These are phyloP conservation scores for Epichloe gansuensis DNA, from an alignment of 2,329 filamentous ascomycete genomes.

Conservation along the genomic window DNA sequence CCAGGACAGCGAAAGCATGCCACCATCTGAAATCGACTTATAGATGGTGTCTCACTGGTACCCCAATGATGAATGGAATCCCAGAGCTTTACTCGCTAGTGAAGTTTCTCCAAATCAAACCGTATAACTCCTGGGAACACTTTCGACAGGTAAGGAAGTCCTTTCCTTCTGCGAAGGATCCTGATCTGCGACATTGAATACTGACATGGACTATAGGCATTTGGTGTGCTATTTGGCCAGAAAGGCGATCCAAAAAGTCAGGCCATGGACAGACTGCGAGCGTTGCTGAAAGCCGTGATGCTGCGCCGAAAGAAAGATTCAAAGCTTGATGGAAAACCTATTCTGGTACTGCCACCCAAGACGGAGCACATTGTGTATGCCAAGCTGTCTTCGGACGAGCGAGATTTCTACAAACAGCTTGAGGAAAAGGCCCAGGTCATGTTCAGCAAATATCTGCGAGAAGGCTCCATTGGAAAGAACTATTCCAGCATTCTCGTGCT, in stretches of 20 bases:
- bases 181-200: slow-evolving; percentile 1
- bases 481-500: slow-evolving; percentile 76
- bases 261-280: slow-evolving; percentile 61
- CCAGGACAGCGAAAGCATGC: slow-evolving; percentile 60
- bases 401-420: slow-evolving; percentile 65
- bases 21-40: slow-evolving; percentile 54
- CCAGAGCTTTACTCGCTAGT: slow-evolving; percentile 68
- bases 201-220: slow-evolving; percentile 21
- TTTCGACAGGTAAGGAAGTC: slow-evolving; percentile 42
- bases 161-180: not conserved
- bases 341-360: slow-evolving; percentile 64
- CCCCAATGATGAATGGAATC: slow-evolving; percentile 80
- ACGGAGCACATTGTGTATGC: slow-evolving; percentile 67
- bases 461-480: slow-evolving; percentile 51
- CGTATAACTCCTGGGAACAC: slow-evolving; percentile 52
- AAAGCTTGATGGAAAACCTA: slow-evolving; percentile 66
- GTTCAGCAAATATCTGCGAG: slow-evolving; percentile 66
- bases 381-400: slow-evolving; percentile 59
- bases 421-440: slow-evolving; percentile 54
- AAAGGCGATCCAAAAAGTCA: slow-evolving; percentile 40
- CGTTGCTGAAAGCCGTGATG: slow-evolving; percentile 67
- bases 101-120: slow-evolving; percentile 63
- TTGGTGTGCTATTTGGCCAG: slow-evolving; percentile 27
- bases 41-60: slow-evolving; percentile 71
- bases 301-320: slow-evolving; percentile 74